These are phyloP conservation scores for Entonaema liquescens DNA, from an alignment of 495 filamentous ascomycete genomes.

Conservation along the genomic window DNA sequence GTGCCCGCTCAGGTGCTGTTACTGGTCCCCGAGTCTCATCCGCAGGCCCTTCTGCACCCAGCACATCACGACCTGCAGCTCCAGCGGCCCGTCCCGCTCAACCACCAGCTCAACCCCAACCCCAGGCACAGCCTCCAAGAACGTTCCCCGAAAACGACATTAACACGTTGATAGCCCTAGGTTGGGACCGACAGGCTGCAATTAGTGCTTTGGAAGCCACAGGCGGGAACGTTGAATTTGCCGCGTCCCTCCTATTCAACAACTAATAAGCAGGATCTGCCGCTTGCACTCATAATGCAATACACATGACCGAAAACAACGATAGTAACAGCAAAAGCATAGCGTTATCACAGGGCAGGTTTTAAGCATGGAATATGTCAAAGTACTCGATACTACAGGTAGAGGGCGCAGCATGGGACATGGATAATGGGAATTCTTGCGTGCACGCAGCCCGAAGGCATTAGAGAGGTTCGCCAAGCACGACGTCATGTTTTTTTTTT, in stretches of 20 bases:
- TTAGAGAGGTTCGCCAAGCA: conserved; percentile 26
- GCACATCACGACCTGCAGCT: conserved; percentile 45
- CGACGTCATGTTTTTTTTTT: background rate
- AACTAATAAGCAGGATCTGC: conserved; percentile 37
- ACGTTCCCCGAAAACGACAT: conserved; percentile 69
- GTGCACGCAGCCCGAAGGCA: conserved; percentile 27
- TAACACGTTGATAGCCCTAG: conserved; percentile 77
- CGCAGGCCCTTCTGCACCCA: conserved; percentile 42
- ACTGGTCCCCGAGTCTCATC: conserved; percentile 59
- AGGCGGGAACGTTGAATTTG: conserved; percentile 84
- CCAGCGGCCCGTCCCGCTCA: conserved; percentile 47
- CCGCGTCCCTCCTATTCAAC: conserved; percentile 83
- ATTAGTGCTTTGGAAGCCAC: conserved; percentile 82
- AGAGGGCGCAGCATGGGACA: conserved; percentile 25
- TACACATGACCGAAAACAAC: background rate
- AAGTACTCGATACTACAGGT: conserved; percentile 19
- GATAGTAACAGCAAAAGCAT: conserved; percentile 6
- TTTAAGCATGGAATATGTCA: conserved; percentile 3
- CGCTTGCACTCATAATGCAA: conserved; percentile 7
- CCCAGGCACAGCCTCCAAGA: conserved; percentile 38
- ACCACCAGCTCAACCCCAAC: conserved; percentile 31
- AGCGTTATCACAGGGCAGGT: conserved; percentile 4
- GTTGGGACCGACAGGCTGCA: conserved; percentile 79
- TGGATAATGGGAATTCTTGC: conserved; percentile 10
- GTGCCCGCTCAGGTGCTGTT: conserved; percentile 84